A percentile compares a stretch with the other conserved stretches of the same genome.
These are phyloP conservation scores for Saccharum spontaneum DNA, from an alignment of 176 grass and related monocot species.

Conservation along the genomic window DNA sequence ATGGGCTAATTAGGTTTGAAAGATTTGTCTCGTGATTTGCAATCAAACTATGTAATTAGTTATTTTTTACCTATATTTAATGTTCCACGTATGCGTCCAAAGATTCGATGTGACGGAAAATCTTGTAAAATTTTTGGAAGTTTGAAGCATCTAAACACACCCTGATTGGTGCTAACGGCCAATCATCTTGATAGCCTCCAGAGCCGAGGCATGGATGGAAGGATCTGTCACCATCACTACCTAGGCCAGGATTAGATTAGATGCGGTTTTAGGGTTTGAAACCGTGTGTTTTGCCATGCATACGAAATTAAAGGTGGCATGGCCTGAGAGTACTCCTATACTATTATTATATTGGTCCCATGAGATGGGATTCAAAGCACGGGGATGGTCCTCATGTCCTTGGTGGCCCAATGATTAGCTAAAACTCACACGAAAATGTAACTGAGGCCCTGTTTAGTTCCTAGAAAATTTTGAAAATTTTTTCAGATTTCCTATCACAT, in stretches of 20 bases:
- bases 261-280: conserved; percentile 39
- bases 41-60: too few species aligned
- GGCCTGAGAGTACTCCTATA: background rate
- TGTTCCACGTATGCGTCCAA: too few species aligned
- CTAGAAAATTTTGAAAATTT: too few species aligned
- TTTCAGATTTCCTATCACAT: too few species aligned
- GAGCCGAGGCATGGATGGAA: background rate
- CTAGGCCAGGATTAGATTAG: conserved; percentile 1
- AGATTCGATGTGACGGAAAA: too few species aligned
- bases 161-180: conserved; percentile 16
- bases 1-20: too few species aligned
- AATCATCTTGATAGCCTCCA: background rate
- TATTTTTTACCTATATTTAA: too few species aligned
- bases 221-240: conserved; percentile 31
- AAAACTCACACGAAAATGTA: background rate
- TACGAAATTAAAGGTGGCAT: conserved; percentile 34
- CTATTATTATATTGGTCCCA: conserved; percentile 23
- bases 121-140: too few species aligned
- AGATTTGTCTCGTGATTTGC: too few species aligned
- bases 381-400: conserved; percentile 12
- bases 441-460: too few species aligned
- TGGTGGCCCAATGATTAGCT: conserved; percentile 28
- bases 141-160: too few species aligned
- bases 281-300: conserved; percentile 22
- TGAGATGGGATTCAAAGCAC: conserved; percentile 8